Percentiles rank a stretch among this genome's conserved stretches.
phyloP scores from a whole-genome alignment of 768 basidiomycete species.

The Hericium coralloides region DNA sequence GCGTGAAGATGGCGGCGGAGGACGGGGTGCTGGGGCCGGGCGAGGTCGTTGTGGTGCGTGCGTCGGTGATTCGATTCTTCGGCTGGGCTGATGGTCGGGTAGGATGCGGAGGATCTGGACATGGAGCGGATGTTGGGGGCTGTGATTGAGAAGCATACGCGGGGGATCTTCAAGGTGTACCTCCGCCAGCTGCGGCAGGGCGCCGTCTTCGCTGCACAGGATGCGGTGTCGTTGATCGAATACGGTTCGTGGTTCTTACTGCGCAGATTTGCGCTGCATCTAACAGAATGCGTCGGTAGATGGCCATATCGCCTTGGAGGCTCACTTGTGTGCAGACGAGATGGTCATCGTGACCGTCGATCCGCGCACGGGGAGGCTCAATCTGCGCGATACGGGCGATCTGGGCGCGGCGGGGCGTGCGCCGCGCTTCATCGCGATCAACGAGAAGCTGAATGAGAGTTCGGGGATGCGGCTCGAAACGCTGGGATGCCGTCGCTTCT shows the following conservation, averaged over 20 bases:
- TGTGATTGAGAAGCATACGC: slow-evolving; percentile 59
- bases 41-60: slow-evolving; percentile 49
- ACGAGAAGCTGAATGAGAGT: slow-evolving; percentile 60
- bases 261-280: not conserved
- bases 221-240: slow-evolving; percentile 43
- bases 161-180: slow-evolving; percentile 49
- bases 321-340: slow-evolving; percentile 71
- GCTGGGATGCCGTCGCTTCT: too few species aligned
- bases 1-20: slow-evolving; percentile 42
- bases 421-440: slow-evolving; percentile 49
- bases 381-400: slow-evolving; percentile 73
- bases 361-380: slow-evolving; percentile 68
- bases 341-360: slow-evolving; percentile 72
- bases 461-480: slow-evolving; percentile 50
- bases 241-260: slow-evolving; percentile 57
- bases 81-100: too few species aligned
- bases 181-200: slow-evolving; percentile 45
- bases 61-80: too few species aligned
- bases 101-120: slow-evolving; percentile 66
- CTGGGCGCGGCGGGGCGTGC: slow-evolving; percentile 67
- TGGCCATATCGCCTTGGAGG: slow-evolving; percentile 47
- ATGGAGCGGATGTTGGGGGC: slow-evolving; percentile 59
- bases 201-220: slow-evolving; percentile 52
- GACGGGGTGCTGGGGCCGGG: slow-evolving; percentile 34
- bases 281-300: slow-evolving; percentile 25